A percentile compares a stretch with the other conserved stretches of the same genome.
Evolutionary conservation across 2,329 filamentous ascomycete species (phyloP).

Genomic region (Aspergillus sojae): DNA sequence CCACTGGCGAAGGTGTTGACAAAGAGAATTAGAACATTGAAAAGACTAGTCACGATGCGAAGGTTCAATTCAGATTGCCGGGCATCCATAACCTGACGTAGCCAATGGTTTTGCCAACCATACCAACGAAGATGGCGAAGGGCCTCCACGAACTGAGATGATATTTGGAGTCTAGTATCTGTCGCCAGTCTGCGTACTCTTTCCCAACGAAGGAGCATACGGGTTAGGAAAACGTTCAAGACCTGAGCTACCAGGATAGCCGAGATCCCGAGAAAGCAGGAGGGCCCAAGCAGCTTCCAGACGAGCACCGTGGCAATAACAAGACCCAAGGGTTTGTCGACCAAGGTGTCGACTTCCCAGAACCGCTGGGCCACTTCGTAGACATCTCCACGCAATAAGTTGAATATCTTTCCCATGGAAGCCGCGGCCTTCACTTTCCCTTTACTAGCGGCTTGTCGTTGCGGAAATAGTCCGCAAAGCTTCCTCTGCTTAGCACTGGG

Average conservation of each 20-base stretch:
- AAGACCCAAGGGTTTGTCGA: conserved; percentile 77
- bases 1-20: conserved; percentile 72
- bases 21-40: conserved; percentile 65
- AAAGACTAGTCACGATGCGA: conserved; percentile 65
- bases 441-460: conserved; percentile 28
- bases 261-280: conserved; percentile 72
- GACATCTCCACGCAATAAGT: conserved; percentile 68
- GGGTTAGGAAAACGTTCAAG: conserved; percentile 69
- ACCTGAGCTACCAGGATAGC: conserved; percentile 70
- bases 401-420: conserved; percentile 87
- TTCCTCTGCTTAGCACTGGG: conserved; percentile 29
- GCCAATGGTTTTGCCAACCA: conserved; percentile 78
- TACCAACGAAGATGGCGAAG: conserved; percentile 82
- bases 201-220: conserved; percentile 69
- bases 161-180: conserved; percentile 76
- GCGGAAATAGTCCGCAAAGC: conserved; percentile 27
- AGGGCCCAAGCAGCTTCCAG: conserved; percentile 77
- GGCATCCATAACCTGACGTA: conserved; percentile 68
- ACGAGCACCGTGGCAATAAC: conserved; percentile 73
- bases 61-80: conserved; percentile 69
- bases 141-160: conserved; percentile 83
- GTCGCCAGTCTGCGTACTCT: conserved; percentile 71
- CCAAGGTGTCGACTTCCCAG: conserved; percentile 80
- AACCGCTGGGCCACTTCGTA: conserved; percentile 59
- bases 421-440: conserved; percentile 59